Base-by-base conservation (phyloP, 1,284 basidiomycete genomes). In the Leccinum laetum region DNA sequence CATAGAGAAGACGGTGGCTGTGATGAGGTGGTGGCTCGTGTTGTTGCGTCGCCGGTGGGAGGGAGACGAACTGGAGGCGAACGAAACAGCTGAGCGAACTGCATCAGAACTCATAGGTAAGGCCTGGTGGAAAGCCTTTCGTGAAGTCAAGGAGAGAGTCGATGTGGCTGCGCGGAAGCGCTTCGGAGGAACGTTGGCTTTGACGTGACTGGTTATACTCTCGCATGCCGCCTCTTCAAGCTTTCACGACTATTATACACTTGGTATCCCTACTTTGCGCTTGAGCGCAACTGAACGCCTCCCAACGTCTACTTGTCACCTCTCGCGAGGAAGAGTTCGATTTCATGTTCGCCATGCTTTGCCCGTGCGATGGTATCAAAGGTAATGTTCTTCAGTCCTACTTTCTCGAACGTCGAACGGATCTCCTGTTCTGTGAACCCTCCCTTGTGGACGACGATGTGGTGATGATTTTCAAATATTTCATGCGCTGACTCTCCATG, bases 11-110 rank as follows among this genome's bases (percentile, higher is more conserved):
- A 90, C 87, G 44, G 76, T 90, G 3, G 84, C 83, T 32, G 84
- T 93, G 24, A 80, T 94, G 79, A 88, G 84, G 72, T 95, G 91
- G 88, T 95, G 94, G 93, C 73, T 87, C 60, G 82, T 92, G 39
- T 71, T 92, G 37, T 71, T 92, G 70, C 80, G 86, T 70, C 78
- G 86, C 63, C 74, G 82, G 68, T 91, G 86, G 82, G 83, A 90
- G 72, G 68, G 77, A 61, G 75, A 77, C 44, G 80, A 81, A 71
- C 74, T 41, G 60, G 77, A 73, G 37, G 69, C 69, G 21, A 77
- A 77, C 68, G 37, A 68, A 71, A 59, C 63, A 73, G 68, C 68
- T 72, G 69, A 77, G 75, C 64, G 71, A 66, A 46, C 49, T 26
- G 74, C 65, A 46, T 69, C 77, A 11, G 82, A 83, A 69, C 72